Base-by-base conservation (phyloP, 164 flowering plant genomes). In the Berberis vulgaris region DNA sequence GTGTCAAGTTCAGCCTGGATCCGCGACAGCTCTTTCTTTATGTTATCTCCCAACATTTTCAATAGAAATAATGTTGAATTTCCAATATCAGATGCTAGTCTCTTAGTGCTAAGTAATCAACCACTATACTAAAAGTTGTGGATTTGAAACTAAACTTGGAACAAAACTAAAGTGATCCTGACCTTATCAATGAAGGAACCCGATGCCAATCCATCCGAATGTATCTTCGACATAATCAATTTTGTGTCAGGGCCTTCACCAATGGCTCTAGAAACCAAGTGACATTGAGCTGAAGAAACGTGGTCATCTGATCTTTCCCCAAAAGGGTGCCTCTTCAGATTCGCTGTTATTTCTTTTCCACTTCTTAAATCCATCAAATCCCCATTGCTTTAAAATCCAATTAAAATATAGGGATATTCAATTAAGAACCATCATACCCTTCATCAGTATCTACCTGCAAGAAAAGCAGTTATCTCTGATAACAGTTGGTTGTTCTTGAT, bases 161-260 rank as follows among this genome's bases (percentile, higher is more conserved):
- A 2, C 40, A 42, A 39, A n/a, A 3, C 7, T 57, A 26, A 26
- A 41, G 43, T 6, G 41, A 1, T 53, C 45, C 59, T 1, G 46
- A 88, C 97, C 96, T 91, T 86, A 59, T 91, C 93, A 9, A 86
- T 85, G 81, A 83, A 86, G 71, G 85, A 86, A 79, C 87, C 94
- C 5, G 91, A 82, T 39, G 96, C 73, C 45, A 90, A 73, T 6
- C 87, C 91, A 70, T 83, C 70, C 0, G 91, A 74, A 66, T 81
- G 92, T 65, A 86, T 63, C 80, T 82, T 87, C 73, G 71, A 78
- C 80, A 86, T 88, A 13, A 84, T 86, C 57, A 68, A 75, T 67
- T 81, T 86, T 2, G 86, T 81, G 57, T 86, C 80, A 38, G 88
- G 85, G 12, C 87, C 92, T 57, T 85, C 88, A 13, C 82, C 88